phyloP scores from a whole-genome alignment of 352 stramenopile species.

The Phytopythium montanum region DNA sequence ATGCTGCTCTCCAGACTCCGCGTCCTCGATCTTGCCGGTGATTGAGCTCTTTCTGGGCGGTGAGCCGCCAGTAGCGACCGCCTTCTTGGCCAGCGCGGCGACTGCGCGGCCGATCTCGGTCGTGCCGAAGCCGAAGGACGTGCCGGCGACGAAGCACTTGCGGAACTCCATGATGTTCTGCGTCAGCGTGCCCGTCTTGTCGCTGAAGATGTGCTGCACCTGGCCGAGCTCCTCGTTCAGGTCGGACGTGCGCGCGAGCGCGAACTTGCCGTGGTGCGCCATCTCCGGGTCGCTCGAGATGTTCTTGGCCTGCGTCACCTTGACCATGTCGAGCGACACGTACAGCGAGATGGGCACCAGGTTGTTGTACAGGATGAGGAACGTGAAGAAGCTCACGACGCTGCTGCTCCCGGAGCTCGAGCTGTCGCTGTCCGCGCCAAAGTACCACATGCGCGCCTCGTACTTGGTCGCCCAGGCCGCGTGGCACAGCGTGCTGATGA shows the following conservation, averaged over 20 bases:
- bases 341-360: conserved; percentile 98
- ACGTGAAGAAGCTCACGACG: conserved; percentile 91
- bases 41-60: not conserved
- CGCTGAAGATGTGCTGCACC: conserved; percentile 97
- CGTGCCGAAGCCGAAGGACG: conserved; percentile 83
- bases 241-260: conserved; percentile 84
- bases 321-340: conserved; percentile 95
- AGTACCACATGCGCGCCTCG: conserved; percentile 43
- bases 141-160: conserved; percentile 83
- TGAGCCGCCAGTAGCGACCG: not conserved
- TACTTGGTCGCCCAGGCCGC: conserved; percentile 41
- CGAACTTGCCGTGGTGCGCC: conserved; percentile 82
- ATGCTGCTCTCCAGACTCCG: conserved; percentile 12
- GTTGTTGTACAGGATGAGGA: conserved; percentile 95
- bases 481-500: conserved; percentile 64
- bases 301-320: conserved; percentile 75
- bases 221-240: conserved; percentile 93
- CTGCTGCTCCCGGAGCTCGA: too few relatives aligned
- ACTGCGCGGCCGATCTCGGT: conserved; percentile 72
- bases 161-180: conserved; percentile 98
- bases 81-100: conserved; percentile 37
- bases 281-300: conserved; percentile 67
- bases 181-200: conserved; percentile 99
- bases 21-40: not conserved
- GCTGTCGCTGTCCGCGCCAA: conserved; percentile 17